phyloP scores from a whole-genome alignment of 2,329 filamentous ascomycete species.

The Paraconiothyrium sp. region DNA sequence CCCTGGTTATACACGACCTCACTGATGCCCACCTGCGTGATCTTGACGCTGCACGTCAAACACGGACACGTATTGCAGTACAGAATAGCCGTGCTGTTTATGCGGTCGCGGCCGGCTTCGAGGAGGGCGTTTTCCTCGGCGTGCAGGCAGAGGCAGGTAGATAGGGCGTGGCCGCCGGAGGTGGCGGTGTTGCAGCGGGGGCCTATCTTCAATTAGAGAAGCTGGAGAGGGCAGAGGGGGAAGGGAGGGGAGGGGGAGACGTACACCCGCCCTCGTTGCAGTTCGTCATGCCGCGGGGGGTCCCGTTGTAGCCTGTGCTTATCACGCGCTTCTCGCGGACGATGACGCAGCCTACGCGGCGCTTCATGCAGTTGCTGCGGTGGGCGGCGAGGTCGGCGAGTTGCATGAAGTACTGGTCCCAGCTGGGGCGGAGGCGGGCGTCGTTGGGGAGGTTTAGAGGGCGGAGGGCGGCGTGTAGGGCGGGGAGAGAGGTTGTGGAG shows the following conservation, averaged over 20 bases:
- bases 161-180: constrained; percentile 75
- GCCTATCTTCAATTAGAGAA: constrained; percentile 45
- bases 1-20: constrained; percentile 95
- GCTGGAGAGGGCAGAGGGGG: background rate
- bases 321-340: constrained; percentile 88
- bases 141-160: constrained; percentile 95
- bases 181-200: constrained; percentile 81
- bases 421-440: constrained; percentile 83
- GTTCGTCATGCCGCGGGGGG: constrained; percentile 87
- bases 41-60: constrained; percentile 97
- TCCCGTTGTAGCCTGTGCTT: constrained; percentile 96
- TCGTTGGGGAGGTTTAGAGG: constrained; percentile 80
- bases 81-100: constrained; percentile 81
- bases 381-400: constrained; percentile 91
- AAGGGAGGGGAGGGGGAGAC: constrained; percentile 21
- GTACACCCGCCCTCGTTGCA: constrained; percentile 91
- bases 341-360: constrained; percentile 92
- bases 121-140: constrained; percentile 97
- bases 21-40: constrained; percentile 92
- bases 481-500: constrained; percentile 74
- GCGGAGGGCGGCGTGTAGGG: constrained; percentile 76
- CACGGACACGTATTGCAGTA: constrained; percentile 98
- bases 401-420: constrained; percentile 99
- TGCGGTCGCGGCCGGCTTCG: constrained; percentile 90
- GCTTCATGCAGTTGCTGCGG: constrained; percentile 97